Base-by-base conservation (phyloP, 1,284 basidiomycete species). In the Melampsora americana region DNA sequence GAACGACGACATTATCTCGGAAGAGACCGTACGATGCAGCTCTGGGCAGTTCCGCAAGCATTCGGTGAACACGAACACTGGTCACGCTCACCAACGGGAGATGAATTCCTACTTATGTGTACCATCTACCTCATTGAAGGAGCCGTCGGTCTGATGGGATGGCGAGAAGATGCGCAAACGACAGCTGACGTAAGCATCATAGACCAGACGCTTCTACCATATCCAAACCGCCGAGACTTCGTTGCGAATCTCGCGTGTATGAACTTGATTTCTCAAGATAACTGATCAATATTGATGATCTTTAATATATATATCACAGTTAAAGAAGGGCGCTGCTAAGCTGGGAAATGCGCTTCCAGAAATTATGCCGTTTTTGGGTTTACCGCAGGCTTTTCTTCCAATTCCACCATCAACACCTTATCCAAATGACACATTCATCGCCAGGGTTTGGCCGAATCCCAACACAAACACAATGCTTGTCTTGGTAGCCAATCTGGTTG, bases 71-170 rank as follows among this genome's bases (percentile, higher is more conserved):
- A 59, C 28, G 28, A 59, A n/a, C 28, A 59, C 14, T 59, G 53
- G 53, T 11, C 18, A 44, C 61, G 46, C 5, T 48, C 44, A 18
- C 71, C 71, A 42, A 73, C 62, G 23, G 71, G 71, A 16, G 32
- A 73, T 28, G 62, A 73, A 50, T 73, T 66, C 30, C 18, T 73
- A 4, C 46, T 73, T n/a, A 73, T 73, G 71, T 59, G 71, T 53
- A 66, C 71, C 4, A 60, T 73, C 39, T 73, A 73, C 42, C 48
- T 73, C 32, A 73, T 73, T 20, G 71, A 73, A 73, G 71, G 71
- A 11, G 71, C 64, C n/a, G 71, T 73, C 32, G 71, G 71, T 23
- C 28, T 73, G 48, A 66, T 73, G 62, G 64, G 42, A 16, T 73
- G 71, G 71, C 44, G 66, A 66, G 71, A 73, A 11, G 35, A 73